Conservation (phyloP, 805 yeast species). For the Kregervanrija delftensis region DNA sequence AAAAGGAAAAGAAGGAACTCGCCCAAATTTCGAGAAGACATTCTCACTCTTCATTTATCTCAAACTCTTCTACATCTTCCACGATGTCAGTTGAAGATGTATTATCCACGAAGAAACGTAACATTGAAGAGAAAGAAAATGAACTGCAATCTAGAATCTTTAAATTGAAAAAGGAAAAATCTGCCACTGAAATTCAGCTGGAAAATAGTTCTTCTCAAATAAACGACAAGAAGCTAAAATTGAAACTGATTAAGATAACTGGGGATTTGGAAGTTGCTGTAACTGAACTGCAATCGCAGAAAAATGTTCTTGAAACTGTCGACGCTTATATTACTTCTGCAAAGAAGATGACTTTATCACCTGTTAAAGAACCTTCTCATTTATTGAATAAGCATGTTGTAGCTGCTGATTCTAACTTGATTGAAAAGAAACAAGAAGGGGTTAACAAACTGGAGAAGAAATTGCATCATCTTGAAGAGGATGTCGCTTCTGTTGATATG, state of each 20-base stretch:
- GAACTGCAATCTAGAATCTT: background rate
- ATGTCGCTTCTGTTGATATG: too few species aligned
- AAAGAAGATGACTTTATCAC: constrained; percentile 6
- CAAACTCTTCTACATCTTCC: constrained; percentile 5
- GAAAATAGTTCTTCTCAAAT: too few species aligned
- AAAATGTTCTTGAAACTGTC: constrained; percentile 11
- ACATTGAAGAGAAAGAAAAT: constrained; percentile 1
- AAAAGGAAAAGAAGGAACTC: background rate
- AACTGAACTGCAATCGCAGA: constrained; percentile 9
- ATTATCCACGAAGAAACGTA: constrained; percentile 2
- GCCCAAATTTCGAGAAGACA: background rate
- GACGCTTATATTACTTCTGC: constrained; percentile 11
- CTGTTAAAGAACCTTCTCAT: background rate
- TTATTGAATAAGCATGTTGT: too few species aligned
- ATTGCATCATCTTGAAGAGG: background rate
- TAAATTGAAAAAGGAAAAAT: too few species aligned
- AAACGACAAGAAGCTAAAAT: background rate
- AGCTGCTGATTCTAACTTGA: too few species aligned
- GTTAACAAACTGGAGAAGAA: too few species aligned
- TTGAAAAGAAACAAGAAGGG: too few species aligned
- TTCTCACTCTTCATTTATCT: background rate
- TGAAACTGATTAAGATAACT: constrained; percentile 2
- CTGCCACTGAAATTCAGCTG: too few species aligned
- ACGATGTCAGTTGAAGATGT: constrained; percentile 10
- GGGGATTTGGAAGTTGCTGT: constrained; percentile 9